Base-by-base conservation (phyloP, 129 eudicot species). In the Sambucus nigra region DNA sequence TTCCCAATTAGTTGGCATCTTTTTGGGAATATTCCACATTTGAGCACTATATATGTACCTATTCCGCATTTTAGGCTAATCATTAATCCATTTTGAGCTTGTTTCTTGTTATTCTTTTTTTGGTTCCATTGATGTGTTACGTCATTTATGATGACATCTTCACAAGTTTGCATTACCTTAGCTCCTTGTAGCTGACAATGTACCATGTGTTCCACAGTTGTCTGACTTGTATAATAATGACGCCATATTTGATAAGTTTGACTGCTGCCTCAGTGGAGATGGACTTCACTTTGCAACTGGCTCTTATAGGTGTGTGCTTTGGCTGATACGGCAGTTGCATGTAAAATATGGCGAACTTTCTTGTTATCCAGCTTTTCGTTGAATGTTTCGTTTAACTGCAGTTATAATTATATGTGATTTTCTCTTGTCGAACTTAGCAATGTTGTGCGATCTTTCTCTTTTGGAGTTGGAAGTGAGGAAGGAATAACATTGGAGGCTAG, bases 161-260 rank as follows among this genome's bases (percentile, higher is more conserved):
- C n/a, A n/a, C n/a, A n/a, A n/a, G n/a, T n/a, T n/a, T n/a, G n/a
- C n/a, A n/a, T n/a, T n/a, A n/a, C n/a, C n/a, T n/a, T n/a, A n/a
- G n/a, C n/a, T n/a, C 31, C 22, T 17, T 7, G 20, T 2, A 2
- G 57, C 45, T 51, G 33, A 61, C 35, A 14, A 24, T 25, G 53
- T 31, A 58, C 52, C 33, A 44, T 64, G 31, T 64, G 28, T 33
- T 56, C 16, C 35, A 17, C 81, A 87, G 96, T 68, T 87, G 55
- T 66, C 67, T 50, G 81, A 87, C 28, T 61, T 87, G 71, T 87
- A 87, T 38, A 80, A 79, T 19, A 74, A 74, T 56, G 94, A 87
- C 55, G 82, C 88, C 61, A 83, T 87, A 55, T 87, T 87, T 45
- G 96, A 87, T 62, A 87, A 87, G 69, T 87, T 87, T 47, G 96